These are phyloP conservation scores for Macadamia tetraphylla DNA, from an alignment of 164 flowering plant species.

Conservation along the genomic window DNA sequence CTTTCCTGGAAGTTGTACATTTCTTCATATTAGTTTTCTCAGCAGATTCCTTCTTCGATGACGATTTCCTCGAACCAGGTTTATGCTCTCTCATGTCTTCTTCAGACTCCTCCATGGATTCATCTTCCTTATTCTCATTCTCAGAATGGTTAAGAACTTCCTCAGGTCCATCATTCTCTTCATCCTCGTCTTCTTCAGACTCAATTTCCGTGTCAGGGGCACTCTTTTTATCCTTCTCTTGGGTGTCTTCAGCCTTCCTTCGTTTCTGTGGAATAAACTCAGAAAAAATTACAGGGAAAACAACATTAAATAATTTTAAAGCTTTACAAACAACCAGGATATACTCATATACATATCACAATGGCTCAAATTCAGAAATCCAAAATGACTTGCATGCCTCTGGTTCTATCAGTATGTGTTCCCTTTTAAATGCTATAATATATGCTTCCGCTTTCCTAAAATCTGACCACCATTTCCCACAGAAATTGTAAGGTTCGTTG, in stretches of 20 bases:
- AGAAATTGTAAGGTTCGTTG: too few relatives aligned
- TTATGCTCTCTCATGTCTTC: conserved; percentile 40
- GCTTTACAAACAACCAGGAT: too few relatives aligned
- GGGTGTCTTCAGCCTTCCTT: conserved; percentile 31
- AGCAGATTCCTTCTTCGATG: conserved; percentile 41
- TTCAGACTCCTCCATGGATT: conserved; percentile 54
- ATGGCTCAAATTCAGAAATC: too few relatives aligned
- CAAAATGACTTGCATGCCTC: too few relatives aligned
- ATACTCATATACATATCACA: too few relatives aligned
- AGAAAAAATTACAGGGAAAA: too few relatives aligned
- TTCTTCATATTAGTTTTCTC: conserved; percentile 38
- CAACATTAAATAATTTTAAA: too few relatives aligned
- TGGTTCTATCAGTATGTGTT: too few relatives aligned
- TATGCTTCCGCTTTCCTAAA: too few relatives aligned
- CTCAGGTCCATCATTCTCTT: conserved; percentile 49
- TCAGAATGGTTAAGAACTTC: conserved; percentile 53
- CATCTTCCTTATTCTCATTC: conserved; percentile 48
- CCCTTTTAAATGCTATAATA: too few relatives aligned
- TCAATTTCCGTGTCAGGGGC: conserved; percentile 55
- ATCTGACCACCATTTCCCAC: too few relatives aligned
- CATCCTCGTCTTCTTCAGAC: conserved; percentile 51
- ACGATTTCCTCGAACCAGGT: conserved; percentile 22
- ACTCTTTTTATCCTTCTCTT: conserved; percentile 30
- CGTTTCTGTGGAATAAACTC: conserved; percentile 32
- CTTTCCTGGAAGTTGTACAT: conserved; percentile 26